Evolutionary conservation across 2,329 filamentous ascomycete genomes (phyloP), one percentile per base, ranked within the genome.

Genomic region (Cephalotrichum gorgonifer): DNA sequence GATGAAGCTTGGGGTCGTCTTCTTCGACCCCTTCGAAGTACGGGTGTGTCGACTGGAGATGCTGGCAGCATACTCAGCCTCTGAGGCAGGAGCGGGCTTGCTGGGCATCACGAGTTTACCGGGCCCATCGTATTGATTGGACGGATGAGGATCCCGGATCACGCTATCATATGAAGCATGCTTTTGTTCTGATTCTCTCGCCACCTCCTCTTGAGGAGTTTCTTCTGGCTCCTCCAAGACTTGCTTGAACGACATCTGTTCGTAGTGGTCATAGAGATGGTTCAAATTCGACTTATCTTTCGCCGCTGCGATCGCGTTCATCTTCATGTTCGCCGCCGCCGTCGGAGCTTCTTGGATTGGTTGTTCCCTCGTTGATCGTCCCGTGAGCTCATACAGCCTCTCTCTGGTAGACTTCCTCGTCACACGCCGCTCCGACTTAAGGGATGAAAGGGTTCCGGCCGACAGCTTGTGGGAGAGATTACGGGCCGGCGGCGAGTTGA

Each of bases 211-310:
- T n/a, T n/a, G 15, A 20, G 35, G 17, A 20, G 22, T 39, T 4
- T 39, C 35, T 3, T 39, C 35, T 14, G 4, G 30, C 35, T 39
- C 35, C 35, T 56, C 57, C 39, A 67, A 58, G 3, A 71, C 60
- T 35, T 73, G 61, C 14, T 70, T 70, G 50, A 76, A 72, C 0
- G 74, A 72, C 65, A 73, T 73, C 54, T 77, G 70, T 58, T 80
- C 77, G 55, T 81, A 79, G 55, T 80, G 75, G 49, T 76, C 66
- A 55, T 80, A 79, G 3, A 81, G 63, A 47, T 72, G 71, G 41
- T 74, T 66, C 22, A 78, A 58, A 31, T 39, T 30, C 7, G 17
- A 28, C n/a, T n/a, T 22, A 17, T 31, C 39, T 28, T n/a, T 31
- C 2, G 20, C 30, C 8, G 12, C 12, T 33, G 30, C 30, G 30